Conservation (phyloP, 2,329 filamentous ascomycete species). For the Penicillium glabrum region DNA sequence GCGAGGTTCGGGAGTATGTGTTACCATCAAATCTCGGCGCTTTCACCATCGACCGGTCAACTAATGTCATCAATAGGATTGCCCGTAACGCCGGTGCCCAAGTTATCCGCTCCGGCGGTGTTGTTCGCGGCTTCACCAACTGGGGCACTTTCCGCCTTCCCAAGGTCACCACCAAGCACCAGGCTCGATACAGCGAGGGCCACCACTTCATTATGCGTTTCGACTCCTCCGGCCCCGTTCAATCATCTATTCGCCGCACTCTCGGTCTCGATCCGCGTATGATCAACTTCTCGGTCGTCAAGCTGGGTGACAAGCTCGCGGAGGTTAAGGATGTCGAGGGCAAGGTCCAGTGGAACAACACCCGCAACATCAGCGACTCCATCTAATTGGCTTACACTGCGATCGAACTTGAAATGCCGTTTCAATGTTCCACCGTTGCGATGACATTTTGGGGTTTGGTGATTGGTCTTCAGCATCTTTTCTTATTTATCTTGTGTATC, state of each 20-base stretch:
- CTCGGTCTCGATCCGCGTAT: constrained; percentile 85
- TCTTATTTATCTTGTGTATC: constrained; percentile 27
- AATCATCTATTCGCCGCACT: constrained; percentile 72
- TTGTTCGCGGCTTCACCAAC: constrained; percentile 89
- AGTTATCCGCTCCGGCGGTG: constrained; percentile 79
- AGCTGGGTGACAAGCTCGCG: constrained; percentile 69
- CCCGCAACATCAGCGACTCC: constrained; percentile 27
- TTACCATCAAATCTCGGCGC: constrained; percentile 8
- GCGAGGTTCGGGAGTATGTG: constrained; percentile 91
- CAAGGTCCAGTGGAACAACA: constrained; percentile 53
- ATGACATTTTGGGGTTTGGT: constrained; percentile 11
- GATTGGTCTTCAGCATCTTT: constrained; percentile 13
- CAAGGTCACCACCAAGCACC: constrained; percentile 73
- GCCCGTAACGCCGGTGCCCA: constrained; percentile 80
- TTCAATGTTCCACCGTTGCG: neutral
- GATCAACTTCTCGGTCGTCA: constrained; percentile 83
- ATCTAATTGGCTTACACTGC: constrained; percentile 14
- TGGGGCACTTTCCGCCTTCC: constrained; percentile 93
- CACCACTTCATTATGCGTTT: constrained; percentile 99
- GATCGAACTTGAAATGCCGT: neutral
- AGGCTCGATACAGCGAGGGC: constrained; percentile 77
- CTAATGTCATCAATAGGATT: constrained; percentile 60
- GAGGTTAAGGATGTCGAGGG: constrained; percentile 61
- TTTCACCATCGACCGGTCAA: constrained; percentile 6
- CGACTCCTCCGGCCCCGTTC: constrained; percentile 72